Evolutionary conservation across 2,329 filamentous ascomycete species (phyloP).

Genomic region (Fusarium miscanthi): DNA sequence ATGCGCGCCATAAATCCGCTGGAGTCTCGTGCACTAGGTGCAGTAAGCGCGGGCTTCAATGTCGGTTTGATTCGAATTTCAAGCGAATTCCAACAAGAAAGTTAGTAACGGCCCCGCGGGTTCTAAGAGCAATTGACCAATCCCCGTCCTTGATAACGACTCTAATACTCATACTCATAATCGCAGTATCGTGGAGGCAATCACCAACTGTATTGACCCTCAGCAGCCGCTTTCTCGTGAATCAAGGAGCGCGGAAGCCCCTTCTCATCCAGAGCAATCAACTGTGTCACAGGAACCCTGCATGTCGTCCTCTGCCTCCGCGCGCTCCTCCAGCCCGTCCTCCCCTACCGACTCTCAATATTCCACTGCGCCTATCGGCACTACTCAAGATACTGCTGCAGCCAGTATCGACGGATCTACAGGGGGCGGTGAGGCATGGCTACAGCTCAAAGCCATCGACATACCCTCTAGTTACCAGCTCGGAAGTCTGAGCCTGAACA

Average conservation of each 20-base stretch:
- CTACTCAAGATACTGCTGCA: not conserved
- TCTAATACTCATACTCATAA: not conserved
- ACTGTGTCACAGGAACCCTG: not conserved
- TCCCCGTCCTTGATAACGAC: rapidly evolving
- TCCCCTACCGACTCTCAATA: not conserved
- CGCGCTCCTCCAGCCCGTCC: not conserved
- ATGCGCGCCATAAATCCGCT: not conserved
- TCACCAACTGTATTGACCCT: not conserved
- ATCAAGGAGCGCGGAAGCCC: rapidly evolving
- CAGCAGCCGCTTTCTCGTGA: not conserved
- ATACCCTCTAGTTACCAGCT: not conserved
- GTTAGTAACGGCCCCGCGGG: rapidly evolving
- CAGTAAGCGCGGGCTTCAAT: not conserved
- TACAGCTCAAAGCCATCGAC: not conserved
- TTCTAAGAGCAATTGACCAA: too few species aligned
- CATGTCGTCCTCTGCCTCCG: not conserved
- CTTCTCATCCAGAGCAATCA: not conserved
- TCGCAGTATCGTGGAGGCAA: not conserved
- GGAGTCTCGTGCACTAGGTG: not conserved
- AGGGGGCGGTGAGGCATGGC: rapidly evolving
- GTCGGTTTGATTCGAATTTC: not conserved
- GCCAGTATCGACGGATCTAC: rapidly evolving
- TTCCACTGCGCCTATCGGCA: not conserved
- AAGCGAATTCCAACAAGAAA: not conserved
- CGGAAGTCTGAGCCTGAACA: not conserved